These are phyloP conservation scores for Hydnomerulius pinastri DNA, from an alignment of 768 basidiomycete genomes.

Conservation along the genomic window DNA sequence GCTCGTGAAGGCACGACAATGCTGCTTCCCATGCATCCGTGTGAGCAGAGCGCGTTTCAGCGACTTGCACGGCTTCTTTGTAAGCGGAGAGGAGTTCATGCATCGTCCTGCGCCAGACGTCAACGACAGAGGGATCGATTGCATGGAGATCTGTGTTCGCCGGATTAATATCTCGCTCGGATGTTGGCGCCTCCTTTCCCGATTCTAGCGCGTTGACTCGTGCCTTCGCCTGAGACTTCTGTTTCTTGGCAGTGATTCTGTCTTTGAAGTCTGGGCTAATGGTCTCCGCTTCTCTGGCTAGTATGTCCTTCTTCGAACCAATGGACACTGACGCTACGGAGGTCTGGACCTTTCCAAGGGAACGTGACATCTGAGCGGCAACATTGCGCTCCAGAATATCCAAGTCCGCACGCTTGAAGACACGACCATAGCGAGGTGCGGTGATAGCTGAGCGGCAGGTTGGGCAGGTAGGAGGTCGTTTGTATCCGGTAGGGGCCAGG, in stretches of 20 bases:
- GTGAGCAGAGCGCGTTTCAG: constrained; percentile 55
- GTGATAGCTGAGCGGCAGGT: constrained; percentile 61
- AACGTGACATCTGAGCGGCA: constrained; percentile 49
- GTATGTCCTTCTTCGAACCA: constrained; percentile 17
- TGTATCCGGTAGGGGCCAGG: constrained; percentile 41
- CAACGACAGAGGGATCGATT: constrained; percentile 32
- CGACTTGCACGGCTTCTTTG: constrained; percentile 38
- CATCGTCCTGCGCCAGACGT: constrained; percentile 43
- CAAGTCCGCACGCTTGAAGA: constrained; percentile 61
- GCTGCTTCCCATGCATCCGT: constrained; percentile 62
- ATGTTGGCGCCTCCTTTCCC: constrained; percentile 21
- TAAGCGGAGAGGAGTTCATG: constrained; percentile 42
- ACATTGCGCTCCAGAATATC: constrained; percentile 69
- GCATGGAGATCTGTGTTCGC: constrained; percentile 23
- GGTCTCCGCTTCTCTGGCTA: constrained; percentile 1
- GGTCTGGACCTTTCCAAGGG: constrained; percentile 35
- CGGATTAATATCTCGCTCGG: constrained; percentile 31
- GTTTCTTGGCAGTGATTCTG: constrained; percentile 4
- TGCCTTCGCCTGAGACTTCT: constrained; percentile 2
- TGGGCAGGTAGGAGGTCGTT: constrained; percentile 55
- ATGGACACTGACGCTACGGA: constrained; percentile 32
- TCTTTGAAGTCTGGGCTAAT: constrained; percentile 20
- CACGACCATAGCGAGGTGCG: constrained; percentile 59
- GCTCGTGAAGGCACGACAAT: constrained; percentile 49
- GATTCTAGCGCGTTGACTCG: constrained; percentile 17